Evolutionary conservation across 306 rosid genomes (phyloP).

Genomic region (Malus asiatica): DNA sequence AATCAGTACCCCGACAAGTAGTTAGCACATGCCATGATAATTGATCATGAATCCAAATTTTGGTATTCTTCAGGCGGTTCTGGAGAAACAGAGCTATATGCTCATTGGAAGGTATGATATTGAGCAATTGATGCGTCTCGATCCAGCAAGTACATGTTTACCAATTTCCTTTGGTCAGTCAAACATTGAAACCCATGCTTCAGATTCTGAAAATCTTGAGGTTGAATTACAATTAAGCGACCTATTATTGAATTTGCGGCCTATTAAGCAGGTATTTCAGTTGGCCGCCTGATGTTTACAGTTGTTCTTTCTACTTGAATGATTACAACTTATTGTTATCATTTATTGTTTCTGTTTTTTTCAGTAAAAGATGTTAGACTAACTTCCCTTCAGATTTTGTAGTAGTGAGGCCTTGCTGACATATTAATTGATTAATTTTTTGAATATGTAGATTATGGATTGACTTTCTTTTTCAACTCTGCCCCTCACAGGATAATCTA

Average conservation of each 20-base stretch:
- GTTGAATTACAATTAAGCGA: constrained; percentile 69
- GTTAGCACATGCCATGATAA: background rate
- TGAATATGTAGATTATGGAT: constrained; percentile 2
- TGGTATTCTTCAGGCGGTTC: constrained; percentile 68
- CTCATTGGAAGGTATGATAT: constrained; percentile 97
- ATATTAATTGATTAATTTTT: background rate
- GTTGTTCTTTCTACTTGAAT: background rate
- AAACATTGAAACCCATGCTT: constrained; percentile 37
- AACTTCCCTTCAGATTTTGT: background rate
- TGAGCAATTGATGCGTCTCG: constrained; percentile 85
- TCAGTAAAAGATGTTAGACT: background rate
- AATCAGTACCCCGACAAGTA: background rate
- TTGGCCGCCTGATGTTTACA: constrained; percentile 2
- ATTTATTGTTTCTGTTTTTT: background rate
- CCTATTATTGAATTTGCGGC: constrained; percentile 63
- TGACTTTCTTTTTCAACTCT: constrained; percentile 9
- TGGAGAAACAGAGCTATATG: constrained; percentile 99
- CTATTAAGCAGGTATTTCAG: constrained; percentile 81
- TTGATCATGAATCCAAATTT: background rate
- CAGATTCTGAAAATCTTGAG: constrained; percentile 75
- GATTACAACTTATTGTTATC: background rate
- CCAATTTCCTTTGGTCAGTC: constrained; percentile 49
- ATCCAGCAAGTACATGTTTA: constrained; percentile 71
- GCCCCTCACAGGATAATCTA: constrained; percentile 67
- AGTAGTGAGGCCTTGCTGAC: constrained; percentile 6